Evolutionary conservation across 805 yeast genomes (phyloP).

Genomic region (Cyberlindnera americana): DNA sequence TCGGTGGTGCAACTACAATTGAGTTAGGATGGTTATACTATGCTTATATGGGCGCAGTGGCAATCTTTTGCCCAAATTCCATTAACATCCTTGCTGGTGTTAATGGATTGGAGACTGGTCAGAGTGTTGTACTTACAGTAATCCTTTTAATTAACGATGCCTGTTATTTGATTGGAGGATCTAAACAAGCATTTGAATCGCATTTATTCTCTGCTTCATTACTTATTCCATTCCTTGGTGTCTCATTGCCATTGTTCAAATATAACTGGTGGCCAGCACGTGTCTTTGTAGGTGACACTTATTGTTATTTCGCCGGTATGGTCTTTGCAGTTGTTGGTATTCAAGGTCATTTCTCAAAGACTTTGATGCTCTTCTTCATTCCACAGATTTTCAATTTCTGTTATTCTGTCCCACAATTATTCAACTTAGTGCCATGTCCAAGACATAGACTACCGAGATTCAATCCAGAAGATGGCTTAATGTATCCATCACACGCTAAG

Average conservation of each 20-base stretch:
- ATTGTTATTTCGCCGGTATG: conserved; percentile 98
- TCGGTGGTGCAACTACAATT: conserved; percentile 40
- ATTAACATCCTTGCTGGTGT: conserved; percentile 95
- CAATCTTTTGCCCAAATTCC: conserved; percentile 94
- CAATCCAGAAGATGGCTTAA: conserved; percentile 59
- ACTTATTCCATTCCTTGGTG: conserved; percentile 83
- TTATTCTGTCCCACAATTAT: conserved; percentile 89
- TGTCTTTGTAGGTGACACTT: conserved; percentile 97
- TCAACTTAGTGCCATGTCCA: conserved; percentile 87
- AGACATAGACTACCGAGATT: conserved; percentile 89
- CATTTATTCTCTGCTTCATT: conserved; percentile 80
- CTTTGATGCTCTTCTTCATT: conserved; percentile 76
- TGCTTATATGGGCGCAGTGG: conserved; percentile 83
- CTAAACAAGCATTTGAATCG: conserved; percentile 49
- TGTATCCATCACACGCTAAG: conserved; percentile 67
- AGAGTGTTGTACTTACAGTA: conserved; percentile 72
- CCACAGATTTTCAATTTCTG: conserved; percentile 91
- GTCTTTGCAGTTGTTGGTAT: conserved; percentile 97
- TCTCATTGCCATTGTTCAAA: conserved; percentile 67
- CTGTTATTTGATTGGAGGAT: conserved; percentile 55
- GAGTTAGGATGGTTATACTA: conserved; percentile 83
- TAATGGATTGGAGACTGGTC: conserved; percentile 96
- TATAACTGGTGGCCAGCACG: conserved; percentile 88
- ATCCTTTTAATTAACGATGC: conserved; percentile 74
- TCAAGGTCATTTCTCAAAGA: conserved; percentile 93